Evolutionary conservation across 192 early-diverging fungal species (phyloP).

Genomic region (Globomyces pollinis-pini): DNA sequence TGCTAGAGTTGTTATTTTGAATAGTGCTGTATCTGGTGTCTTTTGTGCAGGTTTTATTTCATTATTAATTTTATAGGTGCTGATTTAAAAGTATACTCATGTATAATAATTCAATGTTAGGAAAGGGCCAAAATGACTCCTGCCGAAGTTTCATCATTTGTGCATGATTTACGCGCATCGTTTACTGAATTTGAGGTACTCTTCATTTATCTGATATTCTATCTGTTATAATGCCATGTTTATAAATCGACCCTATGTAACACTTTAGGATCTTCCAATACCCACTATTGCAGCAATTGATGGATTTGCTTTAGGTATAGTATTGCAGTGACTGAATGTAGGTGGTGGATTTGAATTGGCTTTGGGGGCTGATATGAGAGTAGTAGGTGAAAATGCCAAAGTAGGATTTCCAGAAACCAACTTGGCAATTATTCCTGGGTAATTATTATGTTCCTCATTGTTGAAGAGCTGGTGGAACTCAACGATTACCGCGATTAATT

Average conservation of each 20-base stretch:
- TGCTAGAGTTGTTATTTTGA: slow-evolving; percentile 67
- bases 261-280: slow-evolving; percentile 53
- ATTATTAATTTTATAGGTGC: too few relatives aligned
- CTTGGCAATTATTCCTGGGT: slow-evolving; percentile 90
- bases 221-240: too few relatives aligned
- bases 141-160: slow-evolving; percentile 69
- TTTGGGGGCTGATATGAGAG: slow-evolving; percentile 74
- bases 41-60: slow-evolving; percentile 98
- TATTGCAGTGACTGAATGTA: too few relatives aligned
- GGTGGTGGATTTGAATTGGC: slow-evolving; percentile 92
- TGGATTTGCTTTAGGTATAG: slow-evolving; percentile 81
- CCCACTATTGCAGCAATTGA: slow-evolving; percentile 94
- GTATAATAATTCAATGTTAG: too few relatives aligned
- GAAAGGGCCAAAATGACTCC: slow-evolving; percentile 76
- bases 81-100: slow-evolving; percentile 92
- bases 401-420: slow-evolving; percentile 88
- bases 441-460: neutral
- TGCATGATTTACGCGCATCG: slow-evolving; percentile 64
- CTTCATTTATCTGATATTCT: too few relatives aligned
- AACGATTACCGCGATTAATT: slow-evolving; percentile 80
- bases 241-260: too few relatives aligned
- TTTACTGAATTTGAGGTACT: slow-evolving; percentile 74
- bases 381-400: slow-evolving; percentile 56
- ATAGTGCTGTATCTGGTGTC: slow-evolving; percentile 67
- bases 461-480: slow-evolving; percentile 77